These are phyloP conservation scores for Chalciporus chontae DNA, from an alignment of 768 basidiomycete genomes.

Conservation along the genomic window DNA sequence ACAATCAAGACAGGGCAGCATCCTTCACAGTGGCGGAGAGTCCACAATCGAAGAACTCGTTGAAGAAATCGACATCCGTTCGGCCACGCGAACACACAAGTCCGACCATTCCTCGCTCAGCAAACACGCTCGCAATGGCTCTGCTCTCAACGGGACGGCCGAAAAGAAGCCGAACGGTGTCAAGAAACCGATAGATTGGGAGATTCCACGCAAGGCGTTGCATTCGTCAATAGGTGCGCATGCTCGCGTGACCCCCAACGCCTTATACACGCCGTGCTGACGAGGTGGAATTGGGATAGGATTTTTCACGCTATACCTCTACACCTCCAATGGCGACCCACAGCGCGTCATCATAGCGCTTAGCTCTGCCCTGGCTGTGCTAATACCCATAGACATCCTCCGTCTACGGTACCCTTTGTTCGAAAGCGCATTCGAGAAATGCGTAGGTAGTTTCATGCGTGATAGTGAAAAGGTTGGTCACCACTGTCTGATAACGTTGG, in stretches of 20 bases:
- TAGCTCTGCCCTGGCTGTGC: conserved; percentile 60
- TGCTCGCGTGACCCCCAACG: neutral
- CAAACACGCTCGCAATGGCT: conserved; percentile 7
- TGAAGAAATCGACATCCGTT: conserved; percentile 19
- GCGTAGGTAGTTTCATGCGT: conserved; percentile 83
- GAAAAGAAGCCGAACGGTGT: conserved; percentile 17
- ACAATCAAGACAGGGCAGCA: conserved; percentile 20
- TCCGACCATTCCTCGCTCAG: conserved; percentile 9
- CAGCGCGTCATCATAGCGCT: conserved; percentile 57
- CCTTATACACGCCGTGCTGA: conserved; percentile 2
- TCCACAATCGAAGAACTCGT: conserved; percentile 23
- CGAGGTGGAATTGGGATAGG: conserved; percentile 35
- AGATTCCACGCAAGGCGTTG: conserved; percentile 83
- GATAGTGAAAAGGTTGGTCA: conserved; percentile 73
- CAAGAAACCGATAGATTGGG: conserved; percentile 63
- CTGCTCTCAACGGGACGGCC: neutral
- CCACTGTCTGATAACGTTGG: neutral
- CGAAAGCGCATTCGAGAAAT: conserved; percentile 65
- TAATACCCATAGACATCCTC: conserved; percentile 72
- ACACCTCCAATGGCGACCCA: conserved; percentile 45
- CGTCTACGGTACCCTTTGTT: conserved; percentile 65
- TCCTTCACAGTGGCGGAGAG: conserved; percentile 10
- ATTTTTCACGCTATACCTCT: conserved; percentile 61
- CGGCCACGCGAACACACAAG: conserved; percentile 19
- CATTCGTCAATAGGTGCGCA: conserved; percentile 85